phyloP scores from a whole-genome alignment of 192 early-diverging fungal species.

The Globomyces pollinis-pini region DNA sequence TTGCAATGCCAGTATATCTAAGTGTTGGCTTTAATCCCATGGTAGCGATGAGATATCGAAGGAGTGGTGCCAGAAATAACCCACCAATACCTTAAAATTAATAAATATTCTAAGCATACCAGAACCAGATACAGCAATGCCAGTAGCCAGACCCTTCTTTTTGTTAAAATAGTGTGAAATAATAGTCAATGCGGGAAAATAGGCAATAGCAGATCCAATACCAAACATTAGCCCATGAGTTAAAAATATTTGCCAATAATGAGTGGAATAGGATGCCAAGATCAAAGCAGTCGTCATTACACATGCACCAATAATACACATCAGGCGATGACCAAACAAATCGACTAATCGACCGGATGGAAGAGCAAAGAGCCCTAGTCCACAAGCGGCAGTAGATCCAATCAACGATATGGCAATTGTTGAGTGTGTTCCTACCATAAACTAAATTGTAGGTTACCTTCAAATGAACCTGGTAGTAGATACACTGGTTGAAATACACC shows the following conservation, averaged over 20 bases:
- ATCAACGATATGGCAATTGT: slow-evolving; percentile 7
- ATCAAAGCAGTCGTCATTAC: neutral
- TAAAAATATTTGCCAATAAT: slow-evolving; percentile 8
- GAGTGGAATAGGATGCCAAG: neutral
- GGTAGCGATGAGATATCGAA: slow-evolving; percentile 47
- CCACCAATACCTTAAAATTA: no score
- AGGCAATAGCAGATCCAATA: slow-evolving; percentile 57
- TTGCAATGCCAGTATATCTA: slow-evolving; percentile 50
- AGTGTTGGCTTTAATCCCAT: slow-evolving; percentile 61
- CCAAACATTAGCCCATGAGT: slow-evolving; percentile 54
- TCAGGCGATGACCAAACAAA: neutral
- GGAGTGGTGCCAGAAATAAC: slow-evolving; percentile 51
- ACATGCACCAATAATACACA: slow-evolving; percentile 1
- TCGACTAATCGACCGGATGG: slow-evolving; percentile 7
- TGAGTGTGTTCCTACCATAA: no score
- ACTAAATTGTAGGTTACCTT: no score
- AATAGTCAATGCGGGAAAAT: slow-evolving; percentile 57
- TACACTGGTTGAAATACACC: slow-evolving; percentile 26
- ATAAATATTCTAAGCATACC: no score
- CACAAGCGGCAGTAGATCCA: neutral
- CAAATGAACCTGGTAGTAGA: no score
- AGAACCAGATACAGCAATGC: slow-evolving; percentile 63
- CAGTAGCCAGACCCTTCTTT: slow-evolving; percentile 60
- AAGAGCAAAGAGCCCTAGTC: slow-evolving; percentile 4
- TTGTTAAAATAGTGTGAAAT: slow-evolving; percentile 65